phyloP scores from a whole-genome alignment of 208 protist species.

The Trypanosoma scelopori region DNA sequence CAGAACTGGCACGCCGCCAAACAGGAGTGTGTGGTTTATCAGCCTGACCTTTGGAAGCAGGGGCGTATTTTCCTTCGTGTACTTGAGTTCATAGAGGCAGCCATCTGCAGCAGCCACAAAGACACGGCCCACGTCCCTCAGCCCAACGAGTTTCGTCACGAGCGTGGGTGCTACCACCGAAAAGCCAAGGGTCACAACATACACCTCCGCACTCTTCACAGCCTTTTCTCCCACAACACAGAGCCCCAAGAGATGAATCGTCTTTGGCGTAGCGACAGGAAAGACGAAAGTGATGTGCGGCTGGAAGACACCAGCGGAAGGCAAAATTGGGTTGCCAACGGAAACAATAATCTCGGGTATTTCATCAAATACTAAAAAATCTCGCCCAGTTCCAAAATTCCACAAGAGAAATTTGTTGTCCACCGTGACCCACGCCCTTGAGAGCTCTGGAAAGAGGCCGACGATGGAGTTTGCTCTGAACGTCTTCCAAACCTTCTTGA shows the following conservation, averaged over 20 bases:
- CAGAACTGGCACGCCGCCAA: slow-evolving; percentile 57
- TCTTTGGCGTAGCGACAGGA: slow-evolving; percentile 71
- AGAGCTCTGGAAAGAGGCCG: slow-evolving; percentile 74
- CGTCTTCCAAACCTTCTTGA: slow-evolving; percentile 66
- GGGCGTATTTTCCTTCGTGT: slow-evolving; percentile 64
- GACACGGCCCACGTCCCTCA: slow-evolving; percentile 48
- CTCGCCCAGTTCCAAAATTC: slow-evolving; percentile 73
- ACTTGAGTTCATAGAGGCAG: slow-evolving; percentile 79
- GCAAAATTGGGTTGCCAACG: slow-evolving; percentile 62
- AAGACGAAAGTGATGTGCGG: slow-evolving; percentile 79
- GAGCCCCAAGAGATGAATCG: slow-evolving; percentile 74
- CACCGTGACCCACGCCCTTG: slow-evolving; percentile 82
- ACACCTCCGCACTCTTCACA: slow-evolving; percentile 44
- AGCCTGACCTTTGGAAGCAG: slow-evolving; percentile 71
- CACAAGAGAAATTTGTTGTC: slow-evolving; percentile 86
- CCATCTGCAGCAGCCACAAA: slow-evolving; percentile 83
- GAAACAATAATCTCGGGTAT: slow-evolving; percentile 83
- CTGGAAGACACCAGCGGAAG: slow-evolving; percentile 68
- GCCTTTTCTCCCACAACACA: slow-evolving; percentile 61
- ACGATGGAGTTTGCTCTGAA: slow-evolving; percentile 67
- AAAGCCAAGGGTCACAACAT: slow-evolving; percentile 76
- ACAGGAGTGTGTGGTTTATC: slow-evolving; percentile 59
- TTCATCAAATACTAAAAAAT: slow-evolving; percentile 84
- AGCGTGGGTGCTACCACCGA: slow-evolving; percentile 50
- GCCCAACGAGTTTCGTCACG: slow-evolving; percentile 59